Base-by-base conservation (phyloP, 305 asterid genomes). In the Solanum hybrid region DNA sequence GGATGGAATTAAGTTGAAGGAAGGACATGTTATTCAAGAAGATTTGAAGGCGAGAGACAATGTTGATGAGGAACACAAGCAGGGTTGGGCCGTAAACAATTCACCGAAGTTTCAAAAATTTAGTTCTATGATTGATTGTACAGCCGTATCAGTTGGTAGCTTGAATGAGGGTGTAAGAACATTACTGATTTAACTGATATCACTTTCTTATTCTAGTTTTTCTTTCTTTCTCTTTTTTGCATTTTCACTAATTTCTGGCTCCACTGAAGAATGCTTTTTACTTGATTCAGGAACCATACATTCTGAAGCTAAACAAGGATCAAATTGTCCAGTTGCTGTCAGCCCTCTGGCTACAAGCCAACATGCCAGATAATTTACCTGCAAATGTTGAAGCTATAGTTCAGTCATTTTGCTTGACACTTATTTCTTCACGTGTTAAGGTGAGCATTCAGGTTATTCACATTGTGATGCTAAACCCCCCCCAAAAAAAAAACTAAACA, bases 301-400 rank as follows among this genome's bases (percentile, higher is more conserved):
- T 94, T 92, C 81, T 96, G 93, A 95, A 91, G 91, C 94, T 96
- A 90, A 97, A 92, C 24, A 98, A 97, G 93, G 99, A 97, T 91
- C 99, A 97, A 93, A 93, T 96, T 31, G 91, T 93, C 87, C 99
- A 97, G 91, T 89, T 97, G 93, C 94, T 97, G 85, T 95, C 98
- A 86, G 97, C 96, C 88, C 94, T 97, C 83, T 97, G 98, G 99
- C 90, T 95, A 79, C 98, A 97, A 94, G 94, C 96, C 90, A 94
- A 91, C 92, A 95, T 95, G 92, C 94, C 96, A 67, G 96, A 97
- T 92, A 97, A 97, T 91, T 75, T 91, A 67, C 99, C 99, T 83
- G 94, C 98, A 89, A 97, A 97, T 93, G 88, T 96, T 73, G 99
- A 97, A 96, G 98, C 99, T 87, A 93, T 97, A 20, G 95, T 98